Base-by-base conservation (phyloP, 2,329 filamentous ascomycete genomes). In the Aspergillus eucalypticola region DNA sequence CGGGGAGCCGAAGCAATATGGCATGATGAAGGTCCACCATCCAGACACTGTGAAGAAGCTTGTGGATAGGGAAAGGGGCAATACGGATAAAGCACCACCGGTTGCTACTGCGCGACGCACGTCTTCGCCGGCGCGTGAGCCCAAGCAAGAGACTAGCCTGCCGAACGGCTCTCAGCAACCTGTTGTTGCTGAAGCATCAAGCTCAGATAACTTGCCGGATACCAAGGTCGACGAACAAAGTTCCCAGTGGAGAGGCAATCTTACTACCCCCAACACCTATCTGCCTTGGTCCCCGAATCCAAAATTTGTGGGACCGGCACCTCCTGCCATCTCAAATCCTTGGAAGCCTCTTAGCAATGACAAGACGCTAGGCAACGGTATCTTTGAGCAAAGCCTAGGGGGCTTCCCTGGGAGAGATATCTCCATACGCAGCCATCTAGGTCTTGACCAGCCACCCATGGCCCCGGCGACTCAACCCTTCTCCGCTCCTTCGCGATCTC, bases 1-100 rank as follows among this genome's bases (percentile, higher is more conserved):
- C 57, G 83, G 83, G 32, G 83, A 83, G 62, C 80, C 84, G 23
- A 83, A 84, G 60, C 84, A 86, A 67, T 86, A 86, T 71, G 84
- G 84, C 46, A 82, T 86, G 81, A 86, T 86, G 81, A 86, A 85
- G 71, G 81, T 86, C 8, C 84, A 86, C 68, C 82, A 83, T 66
- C 78, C 84, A 27, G 83, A 85, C 59, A 75, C 81, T 5, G 81
- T 84, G 27, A 81, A 79, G 67, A 81, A 77, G 66, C 66, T 79
- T 44, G 71, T 75, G 48, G 74, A 78, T 52, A 72, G 69, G 56
- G 73, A 78, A 44, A 73, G 71, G 50, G 67, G 62, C 15, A 13
- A 19, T 44, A 58, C 69, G 42, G 75, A 79, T 35, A 78, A 76
- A 60, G 55, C 71, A 19, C 21, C 64, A 7, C 39, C 60, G 15